Evolutionary conservation across 768 basidiomycete genomes (phyloP).

Genomic region (Russula olivacea): DNA sequence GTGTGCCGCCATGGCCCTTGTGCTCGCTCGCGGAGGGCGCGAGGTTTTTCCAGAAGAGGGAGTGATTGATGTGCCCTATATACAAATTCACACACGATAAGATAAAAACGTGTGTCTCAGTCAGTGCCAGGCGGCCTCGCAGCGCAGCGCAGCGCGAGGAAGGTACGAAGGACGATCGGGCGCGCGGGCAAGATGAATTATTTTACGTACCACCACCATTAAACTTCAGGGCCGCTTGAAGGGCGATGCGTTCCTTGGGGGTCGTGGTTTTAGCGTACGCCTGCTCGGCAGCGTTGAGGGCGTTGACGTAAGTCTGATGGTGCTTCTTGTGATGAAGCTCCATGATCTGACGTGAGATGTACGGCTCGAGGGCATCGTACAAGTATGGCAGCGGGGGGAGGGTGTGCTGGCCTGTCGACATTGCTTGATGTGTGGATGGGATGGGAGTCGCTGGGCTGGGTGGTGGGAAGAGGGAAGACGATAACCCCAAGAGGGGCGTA

Average conservation of each 20-base stretch:
- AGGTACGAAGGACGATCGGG: not conserved
- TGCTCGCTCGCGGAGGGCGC: slow-evolving; percentile 51
- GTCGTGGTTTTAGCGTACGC: slow-evolving; percentile 59
- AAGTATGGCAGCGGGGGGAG: slow-evolving; percentile 71
- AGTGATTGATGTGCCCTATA: slow-evolving; percentile 87
- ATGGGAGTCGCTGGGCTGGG: not conserved
- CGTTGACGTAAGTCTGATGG: slow-evolving; percentile 91
- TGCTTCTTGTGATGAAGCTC: slow-evolving; percentile 91
- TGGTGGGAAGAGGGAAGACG: not conserved
- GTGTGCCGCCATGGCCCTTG: slow-evolving; percentile 55
- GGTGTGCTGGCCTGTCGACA: slow-evolving; percentile 38
- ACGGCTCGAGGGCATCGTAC: slow-evolving; percentile 91
- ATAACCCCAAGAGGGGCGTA: slow-evolving; percentile 5
- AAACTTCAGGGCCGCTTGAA: slow-evolving; percentile 91
- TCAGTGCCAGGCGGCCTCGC: not conserved
- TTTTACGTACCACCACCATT: slow-evolving; percentile 80
- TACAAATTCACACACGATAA: slow-evolving; percentile 18
- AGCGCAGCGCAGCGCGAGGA: not conserved
- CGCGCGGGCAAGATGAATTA: not conserved
- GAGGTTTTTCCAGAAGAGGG: slow-evolving; percentile 94
- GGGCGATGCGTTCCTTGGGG: slow-evolving; percentile 76
- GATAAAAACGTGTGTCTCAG: not conserved
- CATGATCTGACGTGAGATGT: slow-evolving; percentile 91
- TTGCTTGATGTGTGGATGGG: slow-evolving; percentile 1
- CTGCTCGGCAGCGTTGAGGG: slow-evolving; percentile 84